phyloP scores from a whole-genome alignment of 2,329 filamentous ascomycete genomes.

The Harringtonia aguacate region DNA sequence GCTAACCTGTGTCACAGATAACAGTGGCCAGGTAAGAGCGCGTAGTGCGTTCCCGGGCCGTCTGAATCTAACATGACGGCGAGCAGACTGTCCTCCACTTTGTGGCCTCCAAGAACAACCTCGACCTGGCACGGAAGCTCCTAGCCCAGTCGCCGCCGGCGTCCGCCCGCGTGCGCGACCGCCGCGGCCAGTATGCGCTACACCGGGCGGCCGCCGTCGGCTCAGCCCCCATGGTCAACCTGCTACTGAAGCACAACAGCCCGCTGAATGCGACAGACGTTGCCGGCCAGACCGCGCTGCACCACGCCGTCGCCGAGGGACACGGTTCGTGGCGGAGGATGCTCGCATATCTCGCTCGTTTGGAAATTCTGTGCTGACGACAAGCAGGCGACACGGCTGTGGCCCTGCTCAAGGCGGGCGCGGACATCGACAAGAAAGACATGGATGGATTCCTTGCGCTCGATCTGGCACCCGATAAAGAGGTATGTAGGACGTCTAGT shows the following conservation, averaged over 20 bases:
- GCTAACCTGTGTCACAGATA: constrained; percentile 39
- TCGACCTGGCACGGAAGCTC: constrained; percentile 72
- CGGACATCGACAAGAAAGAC: constrained; percentile 70
- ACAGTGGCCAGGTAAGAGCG: constrained; percentile 49
- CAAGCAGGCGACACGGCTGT: constrained; percentile 70
- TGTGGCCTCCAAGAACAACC: constrained; percentile 77
- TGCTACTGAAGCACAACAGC: constrained; percentile 66
- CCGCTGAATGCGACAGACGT: constrained; percentile 76
- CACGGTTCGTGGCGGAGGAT: constrained; percentile 37
- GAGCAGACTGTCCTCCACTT: constrained; percentile 79
- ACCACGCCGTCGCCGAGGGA: constrained; percentile 74
- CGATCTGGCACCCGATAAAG: constrained; percentile 75
- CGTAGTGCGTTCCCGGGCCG: too few species aligned
- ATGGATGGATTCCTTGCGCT: constrained; percentile 60
- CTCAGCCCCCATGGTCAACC: constrained; percentile 72
- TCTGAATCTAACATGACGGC: neutral
- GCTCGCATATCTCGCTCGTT: neutral
- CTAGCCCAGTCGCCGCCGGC: constrained; percentile 59
- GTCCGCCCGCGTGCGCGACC: constrained; percentile 71
- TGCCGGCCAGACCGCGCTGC: constrained; percentile 77
- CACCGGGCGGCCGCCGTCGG: constrained; percentile 89
- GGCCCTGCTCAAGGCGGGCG: constrained; percentile 71
- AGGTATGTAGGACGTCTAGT: constrained; percentile 44
- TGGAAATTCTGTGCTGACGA: too few species aligned
- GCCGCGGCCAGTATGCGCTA: constrained; percentile 77